phyloP scores from a whole-genome alignment of 805 yeast species.

The Nakazawaea ishiwadae region DNA sequence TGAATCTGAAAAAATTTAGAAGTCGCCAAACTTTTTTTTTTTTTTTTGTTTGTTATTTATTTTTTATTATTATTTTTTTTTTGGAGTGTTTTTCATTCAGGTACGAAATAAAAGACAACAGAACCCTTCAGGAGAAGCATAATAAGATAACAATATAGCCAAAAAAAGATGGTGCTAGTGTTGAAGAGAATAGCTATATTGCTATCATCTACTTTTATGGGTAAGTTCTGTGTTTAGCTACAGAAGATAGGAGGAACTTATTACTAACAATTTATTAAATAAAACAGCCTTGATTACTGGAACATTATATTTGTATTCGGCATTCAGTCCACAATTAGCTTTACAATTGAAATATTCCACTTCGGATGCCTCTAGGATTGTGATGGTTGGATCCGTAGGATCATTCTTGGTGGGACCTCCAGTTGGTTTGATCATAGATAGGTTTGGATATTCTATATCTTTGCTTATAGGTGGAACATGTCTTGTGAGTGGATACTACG shows the following conservation, averaged over 20 bases:
- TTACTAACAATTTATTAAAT: no score
- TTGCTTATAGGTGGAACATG: constrained; percentile 44
- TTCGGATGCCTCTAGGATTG: constrained; percentile 58
- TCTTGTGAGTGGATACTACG: constrained; percentile 51
- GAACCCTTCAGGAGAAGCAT: no score
- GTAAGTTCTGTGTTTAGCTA: constrained; percentile 11
- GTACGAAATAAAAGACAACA: neutral
- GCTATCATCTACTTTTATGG: constrained; percentile 18
- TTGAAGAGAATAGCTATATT: constrained; percentile 17
- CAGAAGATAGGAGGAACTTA: no score
- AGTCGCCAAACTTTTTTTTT: no score
- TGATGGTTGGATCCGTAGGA: constrained; percentile 65
- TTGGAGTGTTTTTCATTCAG: neutral
- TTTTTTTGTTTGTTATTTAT: constrained; percentile 2
- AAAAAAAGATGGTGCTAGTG: constrained; percentile 2
- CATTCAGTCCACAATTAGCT: constrained; percentile 76
- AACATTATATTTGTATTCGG: constrained; percentile 69
- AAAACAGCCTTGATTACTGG: constrained; percentile 63
- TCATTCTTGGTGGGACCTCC: constrained; percentile 61
- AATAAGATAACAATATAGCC: no score
- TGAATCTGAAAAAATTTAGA: neutral
- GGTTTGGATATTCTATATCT: constrained; percentile 51
- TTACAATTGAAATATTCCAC: constrained; percentile 51
- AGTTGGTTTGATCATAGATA: constrained; percentile 63
- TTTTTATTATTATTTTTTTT: neutral